Conservation (phyloP, 2,329 filamentous ascomycete species). For the Xylaria hypoxylon region DNA sequence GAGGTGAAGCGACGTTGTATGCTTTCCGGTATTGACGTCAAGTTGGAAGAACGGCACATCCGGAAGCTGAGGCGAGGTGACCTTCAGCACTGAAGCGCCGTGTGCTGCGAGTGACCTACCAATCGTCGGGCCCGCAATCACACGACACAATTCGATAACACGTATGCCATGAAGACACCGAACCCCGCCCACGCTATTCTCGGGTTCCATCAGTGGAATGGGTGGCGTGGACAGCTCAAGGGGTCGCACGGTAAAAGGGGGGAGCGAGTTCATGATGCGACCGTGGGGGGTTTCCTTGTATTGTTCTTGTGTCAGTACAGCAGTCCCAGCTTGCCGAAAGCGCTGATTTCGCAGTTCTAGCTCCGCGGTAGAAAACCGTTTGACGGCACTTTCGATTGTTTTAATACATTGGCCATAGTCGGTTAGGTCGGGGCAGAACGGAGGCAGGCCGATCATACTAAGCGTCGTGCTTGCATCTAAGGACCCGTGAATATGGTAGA, state of each 20-base stretch:
- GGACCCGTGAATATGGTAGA: constrained; percentile 81
- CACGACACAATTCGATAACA: constrained; percentile 79
- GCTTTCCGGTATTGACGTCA: constrained; percentile 79
- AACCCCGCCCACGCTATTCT: constrained; percentile 48
- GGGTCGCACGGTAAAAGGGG: constrained; percentile 62
- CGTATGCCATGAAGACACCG: constrained; percentile 70
- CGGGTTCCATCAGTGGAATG: constrained; percentile 53
- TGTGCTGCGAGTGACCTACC: constrained; percentile 79
- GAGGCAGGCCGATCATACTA: constrained; percentile 75
- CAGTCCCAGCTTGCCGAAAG: constrained; percentile 69
- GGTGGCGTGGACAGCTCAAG: constrained; percentile 64
- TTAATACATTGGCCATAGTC: constrained; percentile 70
- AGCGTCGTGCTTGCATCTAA: constrained; percentile 77
- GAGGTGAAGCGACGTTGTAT: constrained; percentile 72
- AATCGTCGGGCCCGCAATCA: constrained; percentile 81
- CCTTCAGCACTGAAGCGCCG: constrained; percentile 78
- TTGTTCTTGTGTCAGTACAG: constrained; percentile 68
- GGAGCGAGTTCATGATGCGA: constrained; percentile 54
- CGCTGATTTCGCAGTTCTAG: constrained; percentile 69
- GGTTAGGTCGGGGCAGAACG: constrained; percentile 69
- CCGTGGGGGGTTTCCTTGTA: constrained; percentile 69
- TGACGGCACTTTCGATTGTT: constrained; percentile 69
- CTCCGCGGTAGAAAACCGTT: constrained; percentile 64
- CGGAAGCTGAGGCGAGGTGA: constrained; percentile 74
- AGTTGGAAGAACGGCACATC: constrained; percentile 80